These are phyloP conservation scores for Lathyrus oleraceus DNA, from an alignment of 306 rosid species.

Conservation along the genomic window DNA sequence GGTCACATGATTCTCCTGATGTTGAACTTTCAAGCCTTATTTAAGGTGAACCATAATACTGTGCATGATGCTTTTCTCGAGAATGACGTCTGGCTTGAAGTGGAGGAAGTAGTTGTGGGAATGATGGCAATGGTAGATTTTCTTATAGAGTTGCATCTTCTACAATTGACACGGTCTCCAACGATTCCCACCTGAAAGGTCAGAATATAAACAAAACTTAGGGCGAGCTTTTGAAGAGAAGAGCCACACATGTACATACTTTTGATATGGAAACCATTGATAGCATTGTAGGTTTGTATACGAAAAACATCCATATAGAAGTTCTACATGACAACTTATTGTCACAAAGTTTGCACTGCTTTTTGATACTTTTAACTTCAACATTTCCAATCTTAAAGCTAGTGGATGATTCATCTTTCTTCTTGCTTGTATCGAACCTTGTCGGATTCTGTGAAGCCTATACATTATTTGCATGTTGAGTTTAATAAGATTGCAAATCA, in stretches of 20 bases:
- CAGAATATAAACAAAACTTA: slow-evolving; percentile 71
- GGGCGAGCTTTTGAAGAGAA: slow-evolving; percentile 84
- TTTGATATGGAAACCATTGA: slow-evolving; percentile 85
- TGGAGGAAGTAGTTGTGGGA: slow-evolving; percentile 40
- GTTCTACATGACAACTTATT: slow-evolving; percentile 49
- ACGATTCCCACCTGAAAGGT: slow-evolving; percentile 85
- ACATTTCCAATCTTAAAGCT: slow-evolving; percentile 57
- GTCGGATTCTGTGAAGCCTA: slow-evolving; percentile 1
- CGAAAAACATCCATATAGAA: slow-evolving; percentile 50
- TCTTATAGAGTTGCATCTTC: slow-evolving; percentile 70
- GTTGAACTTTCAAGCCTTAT: slow-evolving; percentile 75
- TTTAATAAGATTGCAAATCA: too few relatives aligned
- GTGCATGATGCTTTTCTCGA: too few relatives aligned
- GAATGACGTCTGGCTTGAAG: too few relatives aligned
- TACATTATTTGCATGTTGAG: too few relatives aligned
- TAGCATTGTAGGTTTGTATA: slow-evolving; percentile 76
- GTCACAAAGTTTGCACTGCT: slow-evolving; percentile 58
- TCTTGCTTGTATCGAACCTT: slow-evolving; percentile 46
- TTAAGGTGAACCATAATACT: slow-evolving; percentile 27
- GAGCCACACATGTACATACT: slow-evolving; percentile 87
- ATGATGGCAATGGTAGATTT: slow-evolving; percentile 77
- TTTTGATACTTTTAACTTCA: slow-evolving; percentile 34
- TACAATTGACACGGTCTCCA: slow-evolving; percentile 77
- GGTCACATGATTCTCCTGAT: slow-evolving; percentile 83
- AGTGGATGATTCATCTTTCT: slow-evolving; percentile 41